phyloP scores from a whole-genome alignment of 163 green algal genomes.

The Scenedesmus sp. region DNA sequence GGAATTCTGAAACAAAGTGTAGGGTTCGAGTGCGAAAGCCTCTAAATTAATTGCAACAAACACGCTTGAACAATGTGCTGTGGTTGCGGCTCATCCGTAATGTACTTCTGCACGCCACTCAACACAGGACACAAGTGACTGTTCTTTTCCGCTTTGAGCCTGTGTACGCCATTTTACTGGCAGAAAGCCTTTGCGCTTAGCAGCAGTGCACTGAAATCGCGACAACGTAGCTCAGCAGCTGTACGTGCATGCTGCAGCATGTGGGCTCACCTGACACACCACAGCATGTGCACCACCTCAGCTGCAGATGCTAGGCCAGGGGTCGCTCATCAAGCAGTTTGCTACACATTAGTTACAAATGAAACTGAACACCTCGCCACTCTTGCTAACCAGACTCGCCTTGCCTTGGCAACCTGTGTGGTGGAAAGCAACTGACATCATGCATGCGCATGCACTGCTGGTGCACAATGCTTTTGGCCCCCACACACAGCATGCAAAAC shows the following conservation, averaged over 20 bases:
- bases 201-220: no score
- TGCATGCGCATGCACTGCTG: no score
- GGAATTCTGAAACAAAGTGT: neutral
- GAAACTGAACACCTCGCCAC: no score
- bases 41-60: neutral
- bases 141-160: neutral
- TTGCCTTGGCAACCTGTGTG: no score
- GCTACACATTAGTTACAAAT: no score
- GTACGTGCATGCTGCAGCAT: neutral
- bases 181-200: no score
- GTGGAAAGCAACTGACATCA: no score
- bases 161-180: neutral
- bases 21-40: neutral
- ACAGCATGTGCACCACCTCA: neutral
- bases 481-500: no score
- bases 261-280: neutral
- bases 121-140: slow-evolving; percentile 6
- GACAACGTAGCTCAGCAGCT: neutral
- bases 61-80: neutral
- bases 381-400: no score
- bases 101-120: neutral
- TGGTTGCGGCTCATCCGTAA: neutral
- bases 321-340: no score
- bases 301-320: no score
- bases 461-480: no score